Conservation (phyloP, 176 grass and related monocot species). For the Neostapfia colusana region DNA sequence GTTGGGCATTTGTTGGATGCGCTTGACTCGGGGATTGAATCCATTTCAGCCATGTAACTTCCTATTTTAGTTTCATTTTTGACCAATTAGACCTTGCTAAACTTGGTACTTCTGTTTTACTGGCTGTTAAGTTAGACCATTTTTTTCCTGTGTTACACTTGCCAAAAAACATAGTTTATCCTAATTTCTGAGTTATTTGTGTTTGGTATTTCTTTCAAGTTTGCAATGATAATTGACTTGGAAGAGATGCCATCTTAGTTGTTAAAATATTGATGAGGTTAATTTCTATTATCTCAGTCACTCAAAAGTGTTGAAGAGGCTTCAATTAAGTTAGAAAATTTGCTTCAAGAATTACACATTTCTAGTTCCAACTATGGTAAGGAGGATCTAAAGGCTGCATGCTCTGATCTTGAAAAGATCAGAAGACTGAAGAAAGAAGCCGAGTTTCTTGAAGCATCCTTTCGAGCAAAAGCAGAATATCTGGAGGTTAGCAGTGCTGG, state of each 20-base stretch:
- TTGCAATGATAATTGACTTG: conserved; percentile 16
- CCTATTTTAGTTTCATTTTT: neutral
- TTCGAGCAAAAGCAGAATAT: conserved; percentile 78
- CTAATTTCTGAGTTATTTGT: conserved; percentile 5
- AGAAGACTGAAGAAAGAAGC: conserved; percentile 99
- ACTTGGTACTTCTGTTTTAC: conserved; percentile 11
- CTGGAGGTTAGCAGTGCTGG: conserved; percentile 61
- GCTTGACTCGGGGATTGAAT: conserved; percentile 10
- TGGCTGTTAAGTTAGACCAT: conserved; percentile 2
- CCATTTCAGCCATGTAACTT: neutral
- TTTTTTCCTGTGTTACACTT: conserved; percentile 7
- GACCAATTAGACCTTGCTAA: neutral
- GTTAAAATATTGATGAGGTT: conserved; percentile 22
- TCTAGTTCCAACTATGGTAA: conserved; percentile 82
- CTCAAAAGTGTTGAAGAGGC: conserved; percentile 97
- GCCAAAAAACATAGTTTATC: neutral
- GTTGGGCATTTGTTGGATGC: neutral
- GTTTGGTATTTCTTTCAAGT: conserved; percentile 3
- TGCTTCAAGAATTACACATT: conserved; percentile 92
- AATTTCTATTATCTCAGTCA: conserved; percentile 62
- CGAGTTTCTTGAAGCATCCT: conserved; percentile 96
- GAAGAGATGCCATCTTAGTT: conserved; percentile 17
- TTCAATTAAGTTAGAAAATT: conserved; percentile 87
- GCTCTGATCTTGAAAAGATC: conserved; percentile 96
- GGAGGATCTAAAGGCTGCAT: conserved; percentile 85